A percentile compares a stretch with the other conserved stretches of the same genome.
phyloP scores from a whole-genome alignment of 2,329 filamentous ascomycete species.

The Arthrobotrys conoides region DNA sequence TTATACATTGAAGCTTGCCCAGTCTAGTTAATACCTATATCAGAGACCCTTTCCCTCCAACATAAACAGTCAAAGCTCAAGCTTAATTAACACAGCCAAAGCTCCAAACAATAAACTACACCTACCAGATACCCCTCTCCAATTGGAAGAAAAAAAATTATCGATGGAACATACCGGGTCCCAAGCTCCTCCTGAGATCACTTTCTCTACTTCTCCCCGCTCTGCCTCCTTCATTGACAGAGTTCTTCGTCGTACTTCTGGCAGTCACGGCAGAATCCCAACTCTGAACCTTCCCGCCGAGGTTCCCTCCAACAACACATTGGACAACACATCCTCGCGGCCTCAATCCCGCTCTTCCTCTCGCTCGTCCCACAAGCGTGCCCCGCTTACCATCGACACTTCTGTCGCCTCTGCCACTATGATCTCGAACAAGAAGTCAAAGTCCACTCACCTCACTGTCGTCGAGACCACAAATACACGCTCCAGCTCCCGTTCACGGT shows the following conservation, averaged over 20 bases:
- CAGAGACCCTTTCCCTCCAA: constrained; percentile 6
- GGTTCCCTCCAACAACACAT: constrained; percentile 36
- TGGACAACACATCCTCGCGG: constrained; percentile 46
- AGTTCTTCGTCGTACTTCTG: constrained; percentile 48
- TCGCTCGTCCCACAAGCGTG: constrained; percentile 53
- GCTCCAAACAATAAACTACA: constrained; percentile 7
- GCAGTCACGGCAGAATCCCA: constrained; percentile 34
- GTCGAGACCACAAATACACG: constrained; percentile 17
- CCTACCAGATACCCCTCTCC: neutral
- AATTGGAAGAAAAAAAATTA: constrained; percentile 28
- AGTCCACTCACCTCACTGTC: constrained; percentile 47
- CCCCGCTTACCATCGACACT: constrained; percentile 50
- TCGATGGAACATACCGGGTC: constrained; percentile 52
- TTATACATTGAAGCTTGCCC: constrained; percentile 18
- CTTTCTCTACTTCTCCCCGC: constrained; percentile 56
- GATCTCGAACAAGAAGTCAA: constrained; percentile 45
- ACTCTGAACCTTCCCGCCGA: constrained; percentile 44
- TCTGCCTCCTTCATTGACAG: constrained; percentile 54
- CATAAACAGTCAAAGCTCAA: neutral
- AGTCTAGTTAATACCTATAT: neutral
- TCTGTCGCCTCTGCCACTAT: constrained; percentile 30
- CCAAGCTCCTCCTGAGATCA: constrained; percentile 50
- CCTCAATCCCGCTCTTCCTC: constrained; percentile 47
- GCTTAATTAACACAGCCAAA: neutral
- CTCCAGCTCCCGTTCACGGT: constrained; percentile 42